These are phyloP conservation scores for Capniomyces stellatus DNA, from an alignment of 371 early-diverging fungal genomes.

Conservation along the genomic window DNA sequence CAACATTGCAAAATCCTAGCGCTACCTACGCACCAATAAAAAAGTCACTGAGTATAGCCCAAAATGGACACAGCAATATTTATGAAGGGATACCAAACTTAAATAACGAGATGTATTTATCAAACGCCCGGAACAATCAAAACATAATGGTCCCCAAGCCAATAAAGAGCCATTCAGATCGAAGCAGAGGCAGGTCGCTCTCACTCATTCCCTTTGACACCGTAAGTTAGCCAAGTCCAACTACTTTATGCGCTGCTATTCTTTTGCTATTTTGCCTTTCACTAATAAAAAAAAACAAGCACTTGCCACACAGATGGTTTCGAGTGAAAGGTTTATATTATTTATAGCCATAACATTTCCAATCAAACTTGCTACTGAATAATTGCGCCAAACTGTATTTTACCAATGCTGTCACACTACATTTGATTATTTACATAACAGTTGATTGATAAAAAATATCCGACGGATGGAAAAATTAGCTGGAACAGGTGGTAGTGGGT, in stretches of 20 bases:
- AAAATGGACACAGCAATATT: too few species aligned
- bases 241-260: neutral
- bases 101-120: too few species aligned
- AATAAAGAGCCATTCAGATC: neutral
- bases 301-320: neutral
- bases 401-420: neutral
- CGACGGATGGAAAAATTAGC: too few species aligned
- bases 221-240: neutral
- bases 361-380: neutral
- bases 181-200: neutral
- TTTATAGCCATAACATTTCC: neutral
- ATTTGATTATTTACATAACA: too few species aligned
- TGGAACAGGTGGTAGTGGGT: too few species aligned
- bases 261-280: neutral
- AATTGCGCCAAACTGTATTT: neutral
- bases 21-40: too few species aligned
- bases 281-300: neutral
- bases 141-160: neutral
- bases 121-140: too few species aligned
- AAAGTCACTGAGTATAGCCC: too few species aligned
- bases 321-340: neutral
- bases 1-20: too few species aligned
- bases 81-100: too few species aligned
- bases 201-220: neutral
- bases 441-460: too few species aligned